Conservation (phyloP, 306 rosid species). For the Cercis canadensis region DNA sequence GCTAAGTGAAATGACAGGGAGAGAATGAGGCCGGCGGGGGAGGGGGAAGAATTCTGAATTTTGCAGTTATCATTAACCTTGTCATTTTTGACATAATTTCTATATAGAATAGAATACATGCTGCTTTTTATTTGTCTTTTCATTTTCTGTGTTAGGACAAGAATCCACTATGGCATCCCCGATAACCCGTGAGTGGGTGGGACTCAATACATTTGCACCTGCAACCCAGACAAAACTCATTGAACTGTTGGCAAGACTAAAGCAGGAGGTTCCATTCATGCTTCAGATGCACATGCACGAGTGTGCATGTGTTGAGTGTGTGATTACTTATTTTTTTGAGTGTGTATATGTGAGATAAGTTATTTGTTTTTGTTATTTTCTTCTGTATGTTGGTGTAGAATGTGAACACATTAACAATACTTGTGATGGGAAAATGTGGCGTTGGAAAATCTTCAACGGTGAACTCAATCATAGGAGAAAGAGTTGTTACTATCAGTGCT, state of each 20-base stretch:
- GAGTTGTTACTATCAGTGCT: constrained; percentile 68
- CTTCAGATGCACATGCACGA: neutral
- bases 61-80: neutral
- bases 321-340: constrained; percentile 1
- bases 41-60: too few species aligned
- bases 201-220: constrained; percentile 68
- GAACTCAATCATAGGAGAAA: constrained; percentile 76
- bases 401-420: constrained; percentile 72
- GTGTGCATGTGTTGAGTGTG: neutral
- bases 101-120: neutral
- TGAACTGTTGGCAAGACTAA: constrained; percentile 65
- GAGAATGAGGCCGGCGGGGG: neutral
- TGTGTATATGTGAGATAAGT: neutral
- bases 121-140: constrained; percentile 4
- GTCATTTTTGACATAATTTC: neutral
- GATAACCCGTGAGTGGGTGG: constrained; percentile 66
- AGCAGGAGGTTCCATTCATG: constrained; percentile 58
- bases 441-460: constrained; percentile 83
- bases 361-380: constrained; percentile 14
- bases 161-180: constrained; percentile 50
- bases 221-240: constrained; percentile 75
- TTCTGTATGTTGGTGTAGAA: constrained; percentile 44
- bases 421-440: constrained; percentile 84
- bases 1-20: constrained; percentile 6
- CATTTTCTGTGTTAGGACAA: neutral